Evolutionary conservation across 2,329 filamentous ascomycete genomes (phyloP).

Genomic region (Gaeumannomyces tritici): DNA sequence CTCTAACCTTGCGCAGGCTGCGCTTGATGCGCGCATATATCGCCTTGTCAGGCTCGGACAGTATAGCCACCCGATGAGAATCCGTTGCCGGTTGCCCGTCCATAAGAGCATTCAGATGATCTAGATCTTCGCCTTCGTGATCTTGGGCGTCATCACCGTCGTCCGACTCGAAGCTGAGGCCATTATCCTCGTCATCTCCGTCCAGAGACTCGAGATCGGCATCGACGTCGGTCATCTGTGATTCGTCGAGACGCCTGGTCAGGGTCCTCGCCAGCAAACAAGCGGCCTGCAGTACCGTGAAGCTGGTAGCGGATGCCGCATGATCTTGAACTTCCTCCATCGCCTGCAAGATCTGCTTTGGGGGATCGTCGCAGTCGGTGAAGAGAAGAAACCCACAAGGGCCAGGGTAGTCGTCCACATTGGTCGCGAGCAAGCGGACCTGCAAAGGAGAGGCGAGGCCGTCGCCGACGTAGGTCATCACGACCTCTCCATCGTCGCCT

Average conservation of each 20-base stretch:
- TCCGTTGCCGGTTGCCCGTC: neutral
- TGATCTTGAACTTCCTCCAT: conserved; percentile 35
- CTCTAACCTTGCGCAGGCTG: conserved; percentile 53
- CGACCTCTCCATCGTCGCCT: conserved; percentile 64
- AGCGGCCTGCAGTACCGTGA: conserved; percentile 28
- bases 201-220: conserved; percentile 6
- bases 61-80: conserved; percentile 6
- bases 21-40: conserved; percentile 27
- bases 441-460: conserved; percentile 17
- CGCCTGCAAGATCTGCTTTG: conserved; percentile 17
- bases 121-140: conserved; percentile 9
- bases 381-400: conserved; percentile 31
- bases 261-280: conserved; percentile 31
- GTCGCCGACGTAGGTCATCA: conserved; percentile 41
- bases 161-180: conserved; percentile 13
- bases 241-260: conserved; percentile 16
- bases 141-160: conserved; percentile 16
- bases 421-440: conserved; percentile 23
- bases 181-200: conserved; percentile 12
- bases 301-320: conserved; percentile 31
- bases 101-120: neutral
- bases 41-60: neutral
- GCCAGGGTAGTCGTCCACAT: conserved; percentile 27
- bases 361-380: conserved; percentile 25
- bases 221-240: conserved; percentile 13